Evolutionary conservation across 768 basidiomycete genomes (phyloP), one percentile per base, ranked within the genome.

Genomic region (Tulasnella sp.): DNA sequence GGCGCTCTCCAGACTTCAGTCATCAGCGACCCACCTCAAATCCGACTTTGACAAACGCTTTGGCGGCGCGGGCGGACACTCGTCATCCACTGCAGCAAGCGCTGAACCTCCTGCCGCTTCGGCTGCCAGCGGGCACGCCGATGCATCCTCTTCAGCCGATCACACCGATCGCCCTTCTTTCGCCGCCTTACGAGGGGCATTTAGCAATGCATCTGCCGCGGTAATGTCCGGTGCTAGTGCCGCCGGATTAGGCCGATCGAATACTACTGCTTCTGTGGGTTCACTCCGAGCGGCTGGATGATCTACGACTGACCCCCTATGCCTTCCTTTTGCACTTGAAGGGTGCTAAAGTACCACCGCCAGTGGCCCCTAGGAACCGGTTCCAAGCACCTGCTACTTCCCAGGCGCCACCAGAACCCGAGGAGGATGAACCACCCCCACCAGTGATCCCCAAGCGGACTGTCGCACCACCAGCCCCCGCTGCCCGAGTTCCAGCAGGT

Each of bases 21-120:
- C 77, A 42, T 29, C 70, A 44, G 77, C 67, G 15, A 46, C 70
- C 5, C 69, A 44, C 26, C 70, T 77, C 26, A 77, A 77, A 57
- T 35, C 77, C 29, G 37, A 70, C 29, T 23, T 75, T 5, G 37
- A 15, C 35, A 39, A 46, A 75, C 42, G 18, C 44, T 48, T 51
- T 73, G 35, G 32, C 15, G 29, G 39, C 20, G 4, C 61, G 15
- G 61, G 29, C 9, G 71, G 71, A 13, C 37, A 26, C n/a, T 18
- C 71, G 13, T 72, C 71, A 13, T 46, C 71, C 39, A 40, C 71
- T 42, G 71, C 71, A 35, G 20, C 71, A 23, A 23, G 15, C 20
- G 37, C n/a, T 13, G 71, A 72, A 72, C 29, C 71, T 42, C 26
- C 70, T 32, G 37, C 70, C 70, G 23, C n/a, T 29, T 23, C 55